These are phyloP conservation scores for Tuber melanosporum DNA, from an alignment of 495 filamentous ascomycete genomes.

Conservation along the genomic window DNA sequence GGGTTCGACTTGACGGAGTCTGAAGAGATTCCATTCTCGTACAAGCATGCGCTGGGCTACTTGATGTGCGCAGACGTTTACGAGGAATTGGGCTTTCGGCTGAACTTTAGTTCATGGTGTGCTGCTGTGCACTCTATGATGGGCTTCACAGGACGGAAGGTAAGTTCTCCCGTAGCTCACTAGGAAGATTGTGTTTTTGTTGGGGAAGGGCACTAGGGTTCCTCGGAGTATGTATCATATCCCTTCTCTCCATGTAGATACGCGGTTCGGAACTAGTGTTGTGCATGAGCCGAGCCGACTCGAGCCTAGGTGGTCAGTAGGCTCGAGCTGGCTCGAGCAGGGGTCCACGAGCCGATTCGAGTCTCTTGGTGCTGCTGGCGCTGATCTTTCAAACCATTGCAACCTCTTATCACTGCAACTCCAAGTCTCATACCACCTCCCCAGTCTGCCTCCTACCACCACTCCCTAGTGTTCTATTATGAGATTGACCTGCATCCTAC, in stretches of 20 bases:
- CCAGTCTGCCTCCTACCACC: no score
- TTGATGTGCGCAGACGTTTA: slow-evolving; percentile 56
- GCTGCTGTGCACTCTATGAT: slow-evolving; percentile 44
- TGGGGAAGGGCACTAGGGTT: slow-evolving; percentile 55
- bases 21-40: slow-evolving; percentile 55
- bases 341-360: no score
- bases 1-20: slow-evolving; percentile 57
- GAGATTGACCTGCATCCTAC: no score
- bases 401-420: no score
- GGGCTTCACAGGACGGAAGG: slow-evolving; percentile 47
- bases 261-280: neutral
- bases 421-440: no score
- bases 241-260: neutral
- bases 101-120: slow-evolving; percentile 57
- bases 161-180: slow-evolving; percentile 44
- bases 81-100: slow-evolving; percentile 53
- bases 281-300: no score
- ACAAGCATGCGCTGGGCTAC: slow-evolving; percentile 55
- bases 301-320: no score
- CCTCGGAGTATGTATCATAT: slow-evolving; percentile 44
- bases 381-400: no score
- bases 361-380: no score
- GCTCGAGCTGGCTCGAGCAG: no score
- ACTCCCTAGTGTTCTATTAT: no score
- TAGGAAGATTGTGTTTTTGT: slow-evolving; percentile 50